A percentile compares a stretch with the other conserved stretches of the same genome.
phyloP scores from a whole-genome alignment of 129 eudicot species.

The Gnaphalium uliginosum region DNA sequence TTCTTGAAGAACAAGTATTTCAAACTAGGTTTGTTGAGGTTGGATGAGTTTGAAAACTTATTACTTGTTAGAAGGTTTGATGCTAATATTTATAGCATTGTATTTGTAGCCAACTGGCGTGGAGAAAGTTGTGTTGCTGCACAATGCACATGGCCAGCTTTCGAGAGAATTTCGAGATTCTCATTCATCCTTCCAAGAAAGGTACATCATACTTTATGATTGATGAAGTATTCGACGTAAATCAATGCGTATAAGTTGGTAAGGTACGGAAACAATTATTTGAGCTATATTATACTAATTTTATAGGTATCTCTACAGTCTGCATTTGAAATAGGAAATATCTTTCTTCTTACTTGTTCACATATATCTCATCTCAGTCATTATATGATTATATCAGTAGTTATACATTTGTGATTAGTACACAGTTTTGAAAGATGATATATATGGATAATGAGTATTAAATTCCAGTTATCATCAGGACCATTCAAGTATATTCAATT shows the following conservation, averaged over 20 bases:
- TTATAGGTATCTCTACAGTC: too few relatives aligned
- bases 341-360: too few relatives aligned
- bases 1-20: conserved; percentile 8
- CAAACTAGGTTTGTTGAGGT: neutral
- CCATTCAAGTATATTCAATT: too few relatives aligned
- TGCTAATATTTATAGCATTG: conserved; percentile 9
- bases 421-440: too few relatives aligned
- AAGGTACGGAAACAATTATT: conserved; percentile 22
- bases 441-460: too few relatives aligned
- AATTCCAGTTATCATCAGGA: too few relatives aligned
- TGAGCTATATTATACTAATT: neutral
- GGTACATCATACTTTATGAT: conserved; percentile 18
- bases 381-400: too few relatives aligned
- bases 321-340: too few relatives aligned
- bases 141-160: conserved; percentile 34
- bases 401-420: too few relatives aligned
- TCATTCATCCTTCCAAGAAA: conserved; percentile 2
- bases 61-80: neutral
- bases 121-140: conserved; percentile 5
- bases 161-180: conserved; percentile 3
- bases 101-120: neutral
- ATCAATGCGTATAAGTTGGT: neutral
- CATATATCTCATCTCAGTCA: too few relatives aligned
- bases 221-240: conserved; percentile 6
- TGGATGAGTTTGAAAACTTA: neutral